Evolutionary conservation across 2,329 filamentous ascomycete genomes (phyloP), one percentile per base, ranked within the genome.

Genomic region (Colletotrichum sp.): DNA sequence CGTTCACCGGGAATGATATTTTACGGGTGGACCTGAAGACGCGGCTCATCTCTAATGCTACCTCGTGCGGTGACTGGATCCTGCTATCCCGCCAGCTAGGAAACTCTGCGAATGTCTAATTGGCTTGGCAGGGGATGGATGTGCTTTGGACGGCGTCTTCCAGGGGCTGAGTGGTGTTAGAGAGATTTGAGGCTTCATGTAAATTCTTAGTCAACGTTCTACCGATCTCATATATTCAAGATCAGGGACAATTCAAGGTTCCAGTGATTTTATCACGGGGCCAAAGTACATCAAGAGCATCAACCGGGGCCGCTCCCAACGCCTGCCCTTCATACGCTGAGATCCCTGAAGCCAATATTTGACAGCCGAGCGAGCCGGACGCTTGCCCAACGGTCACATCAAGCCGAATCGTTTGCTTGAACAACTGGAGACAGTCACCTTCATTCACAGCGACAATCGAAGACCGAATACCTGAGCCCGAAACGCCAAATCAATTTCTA

Each of bases 1-100:
- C 48, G 0, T 74, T 76, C 10, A 71, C 65, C 7, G 74, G 71
- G 1, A 76, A 69, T n/a, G 74, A 74, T 8, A 74, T 74, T 7
- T 6, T 76, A 0, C 36, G 52, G 0, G n/a, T 76, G 3, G 65
- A 76, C 55, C 15, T 76, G 18, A 8, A 32, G 16, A 66, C 60
- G 5, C 39, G 71, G 15, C 30, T 74, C 9, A 24, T 76, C 5
- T 63, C 74, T 5, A 76, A 76, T 16, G 74, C 74, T 13, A 76
- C 74, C 0, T 76, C 74, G 1, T 13, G 28, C 6, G 74, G 74
- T 0, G 39, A 76, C 30, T 74, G 66, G 65, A 76, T 76, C 1
- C 2, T 76, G 12, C 39, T 71, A 4, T 57, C 74, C 4, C 28
- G 48, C 0, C 60, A 67, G 55, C 36, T 76, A 1, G 69, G 64